A percentile compares a stretch with the other conserved stretches of the same genome.
These are phyloP conservation scores for Calonectria pseudoturangicola DNA, from an alignment of 2,329 filamentous ascomycete species.

Conservation along the genomic window DNA sequence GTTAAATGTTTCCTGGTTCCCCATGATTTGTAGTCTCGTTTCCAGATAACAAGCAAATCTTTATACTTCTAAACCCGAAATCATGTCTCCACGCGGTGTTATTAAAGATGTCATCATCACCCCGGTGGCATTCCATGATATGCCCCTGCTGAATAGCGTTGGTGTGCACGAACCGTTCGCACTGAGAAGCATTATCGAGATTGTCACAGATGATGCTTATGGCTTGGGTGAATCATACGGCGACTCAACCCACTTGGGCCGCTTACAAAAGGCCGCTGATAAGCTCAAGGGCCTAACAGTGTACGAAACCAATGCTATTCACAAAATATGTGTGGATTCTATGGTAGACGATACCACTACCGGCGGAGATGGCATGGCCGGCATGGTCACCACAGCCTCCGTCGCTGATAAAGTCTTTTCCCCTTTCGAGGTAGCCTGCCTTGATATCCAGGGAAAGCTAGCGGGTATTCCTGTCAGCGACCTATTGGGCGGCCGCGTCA, in stretches of 20 bases:
- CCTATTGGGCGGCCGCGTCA: conserved; percentile 62
- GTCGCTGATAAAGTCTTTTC: conserved; percentile 65
- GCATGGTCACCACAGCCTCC: conserved; percentile 65
- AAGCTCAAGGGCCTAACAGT: conserved; percentile 56
- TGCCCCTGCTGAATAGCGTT: conserved; percentile 65
- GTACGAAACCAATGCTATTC: conserved; percentile 86
- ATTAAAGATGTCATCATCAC: conserved; percentile 64
- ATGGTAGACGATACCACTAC: conserved; percentile 70
- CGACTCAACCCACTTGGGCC: conserved; percentile 60
- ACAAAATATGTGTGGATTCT: conserved; percentile 88
- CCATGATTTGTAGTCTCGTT: conserved; percentile 1
- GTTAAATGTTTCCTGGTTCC: conserved; percentile 14
- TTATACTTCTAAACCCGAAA: conserved; percentile 14
- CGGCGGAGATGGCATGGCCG: conserved; percentile 76
- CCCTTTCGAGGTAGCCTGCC: conserved; percentile 64
- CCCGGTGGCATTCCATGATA: conserved; percentile 66
- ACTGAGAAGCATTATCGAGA: conserved; percentile 64
- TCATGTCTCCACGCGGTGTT: conserved; percentile 53
- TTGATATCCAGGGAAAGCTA: conserved; percentile 64
- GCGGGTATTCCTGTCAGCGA: conserved; percentile 62
- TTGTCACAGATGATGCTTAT: conserved; percentile 59
- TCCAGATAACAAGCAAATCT: background rate
- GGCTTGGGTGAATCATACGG: conserved; percentile 65
- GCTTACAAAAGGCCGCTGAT: conserved; percentile 58
- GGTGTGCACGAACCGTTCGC: conserved; percentile 66